Evolutionary conservation across 2,329 filamentous ascomycete species (phyloP).

Genomic region (Scytalidium sp.): DNA sequence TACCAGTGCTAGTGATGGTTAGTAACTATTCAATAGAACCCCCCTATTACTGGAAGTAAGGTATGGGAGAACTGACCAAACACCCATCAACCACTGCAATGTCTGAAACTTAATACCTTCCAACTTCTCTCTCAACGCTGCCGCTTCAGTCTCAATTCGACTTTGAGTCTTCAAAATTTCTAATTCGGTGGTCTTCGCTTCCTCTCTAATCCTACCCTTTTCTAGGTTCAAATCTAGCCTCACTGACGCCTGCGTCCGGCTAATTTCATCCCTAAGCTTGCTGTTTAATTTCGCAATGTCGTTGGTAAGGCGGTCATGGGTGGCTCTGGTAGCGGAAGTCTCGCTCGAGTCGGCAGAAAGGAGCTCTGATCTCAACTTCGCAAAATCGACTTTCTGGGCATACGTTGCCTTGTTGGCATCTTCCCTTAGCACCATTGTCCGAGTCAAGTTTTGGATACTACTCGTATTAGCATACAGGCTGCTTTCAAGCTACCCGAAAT

Average conservation of each 20-base stretch:
- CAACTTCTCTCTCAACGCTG: constrained; percentile 82
- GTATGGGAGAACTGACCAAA: constrained; percentile 38
- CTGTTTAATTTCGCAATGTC: constrained; percentile 93
- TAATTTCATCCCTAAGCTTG: constrained; percentile 87
- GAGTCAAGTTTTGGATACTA: constrained; percentile 92
- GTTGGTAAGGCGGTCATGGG: constrained; percentile 89
- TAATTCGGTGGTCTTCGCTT: constrained; percentile 93
- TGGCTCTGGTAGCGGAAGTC: constrained; percentile 79
- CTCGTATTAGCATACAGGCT: background rate
- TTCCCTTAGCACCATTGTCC: constrained; percentile 96
- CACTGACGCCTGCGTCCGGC: constrained; percentile 89
- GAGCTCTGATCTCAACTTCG: constrained; percentile 92
- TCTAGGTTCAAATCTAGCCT: constrained; percentile 91
- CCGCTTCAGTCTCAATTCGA: constrained; percentile 96
- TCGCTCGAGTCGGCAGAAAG: constrained; percentile 90
- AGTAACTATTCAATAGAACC: constrained; percentile 11
- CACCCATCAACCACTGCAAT: constrained; percentile 95
- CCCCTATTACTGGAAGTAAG: background rate
- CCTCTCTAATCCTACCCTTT: constrained; percentile 93
- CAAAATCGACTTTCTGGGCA: constrained; percentile 94
- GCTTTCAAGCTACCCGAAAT: constrained; percentile 2
- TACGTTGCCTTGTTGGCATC: constrained; percentile 80
- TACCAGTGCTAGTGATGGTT: constrained; percentile 26
- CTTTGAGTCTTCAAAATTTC: constrained; percentile 99
- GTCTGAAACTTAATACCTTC: constrained; percentile 98